A percentile compares a stretch with the other conserved stretches of the same genome.
Evolutionary conservation across 2,329 filamentous ascomycete species (phyloP).

Genomic region (Dendrostoma leiphaemia): DNA sequence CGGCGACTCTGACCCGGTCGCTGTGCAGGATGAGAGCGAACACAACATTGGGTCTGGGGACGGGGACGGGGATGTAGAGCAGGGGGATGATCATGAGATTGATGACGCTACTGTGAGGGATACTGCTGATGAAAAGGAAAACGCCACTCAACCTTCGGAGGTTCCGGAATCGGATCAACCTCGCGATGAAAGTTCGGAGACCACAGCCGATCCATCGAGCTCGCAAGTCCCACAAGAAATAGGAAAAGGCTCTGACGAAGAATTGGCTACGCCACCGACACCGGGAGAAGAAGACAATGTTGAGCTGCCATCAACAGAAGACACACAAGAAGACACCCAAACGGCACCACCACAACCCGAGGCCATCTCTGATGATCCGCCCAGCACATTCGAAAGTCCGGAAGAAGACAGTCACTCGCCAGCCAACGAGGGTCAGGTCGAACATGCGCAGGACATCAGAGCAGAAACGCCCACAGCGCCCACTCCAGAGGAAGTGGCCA

Average conservation of each 20-base stretch:
- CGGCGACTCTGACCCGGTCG: conserved; percentile 16
- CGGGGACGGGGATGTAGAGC: conserved; percentile 2
- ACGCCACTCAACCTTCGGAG: background rate
- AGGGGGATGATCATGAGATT: conserved; percentile 16
- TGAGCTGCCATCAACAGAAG: background rate
- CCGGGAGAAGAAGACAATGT: background rate
- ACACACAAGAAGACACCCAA: background rate
- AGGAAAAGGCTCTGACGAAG: background rate
- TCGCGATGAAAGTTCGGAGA: too few species aligned
- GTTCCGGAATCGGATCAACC: background rate
- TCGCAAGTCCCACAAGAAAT: background rate
- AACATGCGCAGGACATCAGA: background rate
- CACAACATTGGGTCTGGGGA: conserved; percentile 12
- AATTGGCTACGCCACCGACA: background rate
- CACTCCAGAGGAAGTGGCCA: background rate
- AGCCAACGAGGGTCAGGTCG: background rate
- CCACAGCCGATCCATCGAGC: background rate
- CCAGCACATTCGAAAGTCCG: background rate
- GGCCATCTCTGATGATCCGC: background rate
- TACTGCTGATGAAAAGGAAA: conserved; percentile 17
- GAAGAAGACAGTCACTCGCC: background rate
- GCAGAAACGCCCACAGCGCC: background rate
- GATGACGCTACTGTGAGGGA: conserved; percentile 12
- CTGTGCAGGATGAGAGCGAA: conserved; percentile 14
- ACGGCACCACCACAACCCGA: background rate